These are phyloP conservation scores for Pleurotus citrinopileatus DNA, from an alignment of 768 basidiomycete genomes.

Conservation along the genomic window DNA sequence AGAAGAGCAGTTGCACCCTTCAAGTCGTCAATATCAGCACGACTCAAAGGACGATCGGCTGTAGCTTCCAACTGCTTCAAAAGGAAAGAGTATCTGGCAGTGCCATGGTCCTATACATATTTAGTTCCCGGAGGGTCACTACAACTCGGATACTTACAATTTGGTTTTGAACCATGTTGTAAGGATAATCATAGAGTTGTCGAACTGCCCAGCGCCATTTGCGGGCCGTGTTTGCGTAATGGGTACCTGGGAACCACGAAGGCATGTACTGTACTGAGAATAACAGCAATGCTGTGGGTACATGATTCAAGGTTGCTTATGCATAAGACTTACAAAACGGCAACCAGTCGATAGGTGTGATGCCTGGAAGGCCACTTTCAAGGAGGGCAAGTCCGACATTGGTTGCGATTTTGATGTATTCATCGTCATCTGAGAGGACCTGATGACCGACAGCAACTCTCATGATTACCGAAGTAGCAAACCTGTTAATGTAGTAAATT, in stretches of 20 bases:
- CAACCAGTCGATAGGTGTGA: conserved; percentile 16
- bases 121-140: neutral
- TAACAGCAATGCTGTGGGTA: no score
- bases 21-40: neutral
- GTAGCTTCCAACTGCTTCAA: neutral
- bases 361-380: conserved; percentile 12
- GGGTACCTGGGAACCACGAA: conserved; percentile 7
- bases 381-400: conserved; percentile 5
- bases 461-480: conserved; percentile 14
- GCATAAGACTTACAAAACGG: conserved; percentile 14
- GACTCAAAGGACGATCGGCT: neutral
- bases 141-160: neutral
- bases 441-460: conserved; percentile 16
- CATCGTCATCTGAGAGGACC: conserved; percentile 15
- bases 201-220: neutral
- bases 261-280: conserved; percentile 1
- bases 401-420: conserved; percentile 12
- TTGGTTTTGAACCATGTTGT: neutral
- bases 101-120: neutral
- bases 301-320: neutral
- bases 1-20: neutral
- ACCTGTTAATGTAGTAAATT: conserved; percentile 9
- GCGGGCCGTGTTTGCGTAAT: conserved; percentile 1
- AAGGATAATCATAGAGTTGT: neutral
- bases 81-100: neutral